Base-by-base conservation (phyloP, 129 eudicot genomes). In the sunflower (Helianthus annuus) region DNA sequence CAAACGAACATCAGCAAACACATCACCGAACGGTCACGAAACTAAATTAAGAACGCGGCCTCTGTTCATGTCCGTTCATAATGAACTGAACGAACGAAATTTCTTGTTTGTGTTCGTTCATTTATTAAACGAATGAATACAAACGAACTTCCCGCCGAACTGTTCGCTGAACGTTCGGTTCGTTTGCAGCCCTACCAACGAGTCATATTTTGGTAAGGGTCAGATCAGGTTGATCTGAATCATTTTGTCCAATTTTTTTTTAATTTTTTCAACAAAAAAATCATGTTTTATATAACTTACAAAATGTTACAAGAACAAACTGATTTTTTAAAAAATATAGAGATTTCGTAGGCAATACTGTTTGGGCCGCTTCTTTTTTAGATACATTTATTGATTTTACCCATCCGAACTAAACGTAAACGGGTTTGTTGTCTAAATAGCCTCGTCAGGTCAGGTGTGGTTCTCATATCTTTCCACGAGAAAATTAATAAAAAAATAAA, bases 401-500 rank as follows among this genome's bases (percentile, higher is more conserved):
- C 32, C 4, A 48, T 67, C 49, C 49, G 7, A 67, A 14, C 27
- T 11, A 60, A 14, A 32, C 9, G 44, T 32, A 60, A 60, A 29
- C 10, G 10, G 8, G 22, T 60, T 4, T 13, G 12, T 19, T 19
- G 3, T 19, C 62, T 0, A 60, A 5, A 60, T 29, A 3, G 13
- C 29, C 32, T 63, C 19, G 7, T 39, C 19, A 16, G 29, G 68
- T 39, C 49, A 2, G n/a, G 36, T 32, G 36, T 32, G 68, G 40
- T 63, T 63, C 68, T 63, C 68, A 63, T 8, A 38, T n/a, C 3
- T 16, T 63, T 63, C 29, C 13, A 39, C 19, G 0, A 68, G 48
- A 51, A 58, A 56, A 42, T 6, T 65, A 42, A 34, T 49, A 2
- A 12, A 39, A 39, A 48, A 68, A 68, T 6, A 57, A 69, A 66